phyloP scores from a whole-genome alignment of 257 asterid species.

The Ilex asprella region DNA sequence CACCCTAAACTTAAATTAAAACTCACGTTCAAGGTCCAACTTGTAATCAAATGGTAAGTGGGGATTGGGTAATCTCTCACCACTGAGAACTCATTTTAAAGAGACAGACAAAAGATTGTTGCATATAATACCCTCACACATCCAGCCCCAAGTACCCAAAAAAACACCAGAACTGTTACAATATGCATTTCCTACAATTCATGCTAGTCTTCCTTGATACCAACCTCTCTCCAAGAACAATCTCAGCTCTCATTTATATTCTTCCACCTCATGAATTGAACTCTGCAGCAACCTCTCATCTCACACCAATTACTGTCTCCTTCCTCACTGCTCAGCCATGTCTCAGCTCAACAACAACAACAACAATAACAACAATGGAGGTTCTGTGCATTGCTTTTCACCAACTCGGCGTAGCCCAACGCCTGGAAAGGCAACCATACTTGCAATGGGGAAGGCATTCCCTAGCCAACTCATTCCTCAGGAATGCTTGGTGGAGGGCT shows the following conservation, averaged over 20 bases:
- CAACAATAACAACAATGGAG: slow-evolving; percentile 27
- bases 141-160: slow-evolving; percentile 6
- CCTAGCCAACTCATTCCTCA: slow-evolving; percentile 82
- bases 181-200: slow-evolving; percentile 20
- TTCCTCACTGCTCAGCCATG: slow-evolving; percentile 24
- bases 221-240: slow-evolving; percentile 55
- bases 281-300: background rate
- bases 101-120: background rate
- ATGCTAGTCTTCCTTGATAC: slow-evolving; percentile 40
- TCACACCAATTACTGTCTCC: background rate
- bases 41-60: background rate
- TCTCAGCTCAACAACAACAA: slow-evolving; percentile 28
- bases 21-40: no score
- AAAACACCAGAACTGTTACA: background rate
- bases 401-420: slow-evolving; percentile 32
- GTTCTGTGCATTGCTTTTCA: slow-evolving; percentile 8
- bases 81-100: background rate
- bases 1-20: no score
- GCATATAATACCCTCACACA: slow-evolving; percentile 10
- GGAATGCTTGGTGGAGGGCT: slow-evolving; percentile 81
- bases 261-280: slow-evolving; percentile 1
- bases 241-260: slow-evolving; percentile 25
- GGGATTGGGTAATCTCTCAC: background rate
- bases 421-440: slow-evolving; percentile 75
- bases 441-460: slow-evolving; percentile 81